phyloP scores from a whole-genome alignment of 352 stramenopile genomes.

The Globisporangium abappressorium region DNA sequence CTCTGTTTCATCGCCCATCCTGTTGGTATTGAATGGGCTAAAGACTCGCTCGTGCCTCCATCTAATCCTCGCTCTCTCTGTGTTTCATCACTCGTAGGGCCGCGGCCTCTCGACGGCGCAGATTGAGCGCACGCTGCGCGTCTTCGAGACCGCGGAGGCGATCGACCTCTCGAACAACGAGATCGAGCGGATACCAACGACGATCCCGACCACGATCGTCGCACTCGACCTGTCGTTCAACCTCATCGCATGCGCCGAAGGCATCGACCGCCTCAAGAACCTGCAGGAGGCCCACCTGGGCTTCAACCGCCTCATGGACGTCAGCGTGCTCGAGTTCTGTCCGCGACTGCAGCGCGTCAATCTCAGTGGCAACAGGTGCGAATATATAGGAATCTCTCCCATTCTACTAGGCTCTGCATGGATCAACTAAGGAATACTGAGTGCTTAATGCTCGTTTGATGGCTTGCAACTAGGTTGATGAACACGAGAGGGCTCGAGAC shows the following conservation, averaged over 20 bases:
- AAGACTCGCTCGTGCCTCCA: not conserved
- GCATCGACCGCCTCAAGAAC: slow-evolving; percentile 58
- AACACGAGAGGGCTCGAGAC: slow-evolving; percentile 69
- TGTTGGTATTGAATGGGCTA: too few relatives aligned
- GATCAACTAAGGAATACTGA: too few relatives aligned
- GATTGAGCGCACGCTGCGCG: slow-evolving; percentile 57
- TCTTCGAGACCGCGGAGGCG: slow-evolving; percentile 59
- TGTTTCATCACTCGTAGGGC: slow-evolving; percentile 26
- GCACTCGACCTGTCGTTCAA: slow-evolving; percentile 77
- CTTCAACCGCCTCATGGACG: slow-evolving; percentile 64
- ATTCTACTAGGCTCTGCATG: too few relatives aligned
- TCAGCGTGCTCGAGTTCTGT: slow-evolving; percentile 65
- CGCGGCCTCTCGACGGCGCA: slow-evolving; percentile 50
- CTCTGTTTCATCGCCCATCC: too few relatives aligned
- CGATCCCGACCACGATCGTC: slow-evolving; percentile 41
- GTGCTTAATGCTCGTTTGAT: not conserved
- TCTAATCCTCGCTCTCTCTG: not conserved
- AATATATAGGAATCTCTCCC: too few relatives aligned
- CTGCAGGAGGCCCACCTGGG: slow-evolving; percentile 66
- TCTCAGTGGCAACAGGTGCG: slow-evolving; percentile 66
- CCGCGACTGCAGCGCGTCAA: slow-evolving; percentile 56
- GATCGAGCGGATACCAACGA: slow-evolving; percentile 53
- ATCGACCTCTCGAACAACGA: slow-evolving; percentile 80
- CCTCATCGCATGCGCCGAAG: slow-evolving; percentile 34
- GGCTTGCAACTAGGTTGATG: slow-evolving; percentile 29